Base-by-base conservation (phyloP, 2,329 filamentous ascomycete genomes). In the Madurella mycetomatis region DNA sequence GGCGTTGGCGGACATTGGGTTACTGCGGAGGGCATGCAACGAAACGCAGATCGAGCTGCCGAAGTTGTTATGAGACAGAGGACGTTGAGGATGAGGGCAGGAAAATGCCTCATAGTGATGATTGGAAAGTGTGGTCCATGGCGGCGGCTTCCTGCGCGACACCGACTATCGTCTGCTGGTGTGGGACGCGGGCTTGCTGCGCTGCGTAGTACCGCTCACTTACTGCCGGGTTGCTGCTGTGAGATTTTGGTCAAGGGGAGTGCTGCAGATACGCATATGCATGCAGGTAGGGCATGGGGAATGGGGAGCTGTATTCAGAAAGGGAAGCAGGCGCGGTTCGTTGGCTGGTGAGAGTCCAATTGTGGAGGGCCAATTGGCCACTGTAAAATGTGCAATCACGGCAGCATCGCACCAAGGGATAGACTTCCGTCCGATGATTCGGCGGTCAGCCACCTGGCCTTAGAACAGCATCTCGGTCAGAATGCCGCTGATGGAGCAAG, bases 41-140 rank as follows among this genome's bases (percentile, higher is more conserved):
- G 42, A 52, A 41, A 52, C 40, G 32, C 49, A 52, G 47, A 43
- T 41, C 17, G 12, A 44, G 49, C 31, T 34, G 47, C 42, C 13
- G 15, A 50, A 46, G 32, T 30, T 13, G 42, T 18, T 16, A 47
- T 12, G 42, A 25, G 39, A 15, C 15, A 32, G 37, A 16, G n/a
- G 37, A 31, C 41, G 39, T 31, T 17, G 30, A 39, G 41, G 31
- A 25, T 34, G 42, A 11, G n/a, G 40, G 37, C 2, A 12, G 16
- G 55, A 60, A 60, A 60, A 60, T 60, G 51, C 58, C 58, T 60
- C 58, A 60, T 58, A 58, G 19, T 49, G 41, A 41, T 30, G 51
- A 39, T 39, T n/a, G 39, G 16, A 41, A 44, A 17, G 42, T 31
- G 39, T 48, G 40, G 37, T 48, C 46, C 46, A 9, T 47, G 51